These are phyloP conservation scores for Clarireedia paspali DNA, from an alignment of 2,329 filamentous ascomycete species.

Conservation along the genomic window DNA sequence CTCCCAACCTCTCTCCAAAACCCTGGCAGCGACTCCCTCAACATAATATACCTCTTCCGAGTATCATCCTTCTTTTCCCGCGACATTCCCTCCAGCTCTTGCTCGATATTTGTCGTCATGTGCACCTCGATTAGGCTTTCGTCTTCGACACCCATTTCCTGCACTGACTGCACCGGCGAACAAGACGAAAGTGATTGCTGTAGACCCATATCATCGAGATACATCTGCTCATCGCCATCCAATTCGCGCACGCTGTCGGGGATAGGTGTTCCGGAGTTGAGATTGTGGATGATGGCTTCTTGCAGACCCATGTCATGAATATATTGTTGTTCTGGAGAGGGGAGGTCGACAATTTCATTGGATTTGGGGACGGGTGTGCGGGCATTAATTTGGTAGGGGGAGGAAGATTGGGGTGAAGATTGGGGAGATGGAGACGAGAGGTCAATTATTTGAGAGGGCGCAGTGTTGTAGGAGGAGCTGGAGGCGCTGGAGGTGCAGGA, in stretches of 20 bases:
- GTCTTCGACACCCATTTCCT: not conserved
- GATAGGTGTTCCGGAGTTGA: not conserved
- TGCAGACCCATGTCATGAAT: not conserved
- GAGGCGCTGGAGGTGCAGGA: conserved; percentile 6
- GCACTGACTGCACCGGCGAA: not conserved
- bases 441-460: conserved; percentile 4
- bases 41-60: conserved; percentile 5
- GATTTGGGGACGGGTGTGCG: not conserved
- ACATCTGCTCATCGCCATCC: not conserved
- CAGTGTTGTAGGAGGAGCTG: conserved; percentile 1
- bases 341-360: not conserved
- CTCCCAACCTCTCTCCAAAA: not conserved
- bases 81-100: not conserved
- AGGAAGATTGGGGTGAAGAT: not conserved
- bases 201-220: not conserved
- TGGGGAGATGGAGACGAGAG: not conserved
- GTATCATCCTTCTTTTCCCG: not conserved
- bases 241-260: not conserved
- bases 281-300: not conserved
- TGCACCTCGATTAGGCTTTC: not conserved
- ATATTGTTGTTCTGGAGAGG: not conserved
- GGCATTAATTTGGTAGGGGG: not conserved
- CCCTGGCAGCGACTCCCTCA: conserved; percentile 5
- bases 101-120: not conserved
- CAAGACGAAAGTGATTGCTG: too few species aligned